Evolutionary conservation across 2,329 filamentous ascomycete genomes (phyloP).

Genomic region (Monosporascus sp.): DNA sequence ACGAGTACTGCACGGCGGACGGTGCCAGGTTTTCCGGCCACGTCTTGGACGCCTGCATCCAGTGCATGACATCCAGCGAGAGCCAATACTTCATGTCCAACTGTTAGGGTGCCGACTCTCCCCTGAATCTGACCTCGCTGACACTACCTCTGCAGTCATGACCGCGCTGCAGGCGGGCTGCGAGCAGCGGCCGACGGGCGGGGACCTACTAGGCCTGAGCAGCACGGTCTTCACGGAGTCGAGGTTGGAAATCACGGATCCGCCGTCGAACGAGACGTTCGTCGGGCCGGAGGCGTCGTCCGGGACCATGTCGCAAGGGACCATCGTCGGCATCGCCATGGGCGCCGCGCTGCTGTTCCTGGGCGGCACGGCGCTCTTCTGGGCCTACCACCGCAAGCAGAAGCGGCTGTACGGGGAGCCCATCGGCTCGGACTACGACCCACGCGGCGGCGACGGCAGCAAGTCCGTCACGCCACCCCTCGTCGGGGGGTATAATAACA

Average conservation of each 20-base stretch:
- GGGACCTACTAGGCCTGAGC: conserved; percentile 34
- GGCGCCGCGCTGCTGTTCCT: conserved; percentile 39
- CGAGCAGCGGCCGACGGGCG: conserved; percentile 35
- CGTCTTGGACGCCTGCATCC: conserved; percentile 32
- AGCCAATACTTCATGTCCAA: conserved; percentile 42
- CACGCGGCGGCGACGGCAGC: conserved; percentile 13
- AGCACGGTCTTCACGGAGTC: conserved; percentile 36
- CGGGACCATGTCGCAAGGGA: conserved; percentile 37
- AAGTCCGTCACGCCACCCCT: conserved; percentile 20
- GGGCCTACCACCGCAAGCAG: conserved; percentile 43
- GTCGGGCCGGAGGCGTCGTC: conserved; percentile 17
- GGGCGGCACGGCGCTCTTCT: conserved; percentile 37
- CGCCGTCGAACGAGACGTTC: conserved; percentile 20
- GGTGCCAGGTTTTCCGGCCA: conserved; percentile 26
- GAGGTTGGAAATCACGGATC: conserved; percentile 35
- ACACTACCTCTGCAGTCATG: conserved; percentile 33
- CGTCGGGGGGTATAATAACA: conserved; percentile 5
- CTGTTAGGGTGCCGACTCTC: conserved; percentile 32
- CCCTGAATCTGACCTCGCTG: conserved; percentile 8
- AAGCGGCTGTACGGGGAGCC: conserved; percentile 26
- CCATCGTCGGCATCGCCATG: conserved; percentile 49
- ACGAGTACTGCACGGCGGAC: conserved; percentile 38
- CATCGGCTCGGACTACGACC: conserved; percentile 17
- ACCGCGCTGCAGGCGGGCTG: conserved; percentile 44
- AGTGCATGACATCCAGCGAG: conserved; percentile 37